phyloP scores from a whole-genome alignment of 805 yeast species.

The Ogataea saltuana region DNA sequence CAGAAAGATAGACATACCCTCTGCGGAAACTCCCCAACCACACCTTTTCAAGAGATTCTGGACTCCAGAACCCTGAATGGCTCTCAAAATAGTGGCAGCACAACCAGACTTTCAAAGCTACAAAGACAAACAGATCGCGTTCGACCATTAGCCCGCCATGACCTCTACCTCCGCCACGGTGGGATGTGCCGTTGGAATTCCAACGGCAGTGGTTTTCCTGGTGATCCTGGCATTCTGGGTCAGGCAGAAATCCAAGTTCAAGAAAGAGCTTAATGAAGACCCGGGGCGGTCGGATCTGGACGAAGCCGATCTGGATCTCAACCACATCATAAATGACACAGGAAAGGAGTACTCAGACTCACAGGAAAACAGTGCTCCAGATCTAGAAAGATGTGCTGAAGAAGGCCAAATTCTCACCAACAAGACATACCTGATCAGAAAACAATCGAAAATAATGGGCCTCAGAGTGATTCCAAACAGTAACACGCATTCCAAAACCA shows the following conservation, averaged over 20 bases:
- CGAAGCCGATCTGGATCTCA: constrained; percentile 40
- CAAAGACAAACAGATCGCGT: no score
- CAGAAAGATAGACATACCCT: no score
- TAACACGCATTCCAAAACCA: constrained; percentile 1
- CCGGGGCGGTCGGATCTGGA: constrained; percentile 38
- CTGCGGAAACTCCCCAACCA: no score
- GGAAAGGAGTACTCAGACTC: constrained; percentile 7
- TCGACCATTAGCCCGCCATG: no score
- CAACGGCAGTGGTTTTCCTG: constrained; percentile 41
- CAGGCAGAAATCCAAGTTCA: constrained; percentile 39
- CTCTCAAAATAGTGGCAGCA: no score
- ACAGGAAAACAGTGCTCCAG: constrained; percentile 2
- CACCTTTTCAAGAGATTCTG: no score
- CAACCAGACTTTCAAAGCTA: not conserved
- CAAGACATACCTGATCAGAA: constrained; percentile 19
- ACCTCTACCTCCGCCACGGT: constrained; percentile 41
- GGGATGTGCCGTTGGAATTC: constrained; percentile 56
- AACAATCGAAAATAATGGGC: constrained; percentile 32
- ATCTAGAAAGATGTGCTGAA: constrained; percentile 4
- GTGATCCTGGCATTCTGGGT: constrained; percentile 40
- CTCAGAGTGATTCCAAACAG: constrained; percentile 20
- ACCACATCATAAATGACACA: constrained; percentile 25
- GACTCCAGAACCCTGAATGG: no score
- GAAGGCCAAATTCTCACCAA: constrained; percentile 14
- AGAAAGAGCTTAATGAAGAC: constrained; percentile 36